Evolutionary conservation across 352 stramenopile species (phyloP).

Genomic region (Proteromonas lacertae): DNA sequence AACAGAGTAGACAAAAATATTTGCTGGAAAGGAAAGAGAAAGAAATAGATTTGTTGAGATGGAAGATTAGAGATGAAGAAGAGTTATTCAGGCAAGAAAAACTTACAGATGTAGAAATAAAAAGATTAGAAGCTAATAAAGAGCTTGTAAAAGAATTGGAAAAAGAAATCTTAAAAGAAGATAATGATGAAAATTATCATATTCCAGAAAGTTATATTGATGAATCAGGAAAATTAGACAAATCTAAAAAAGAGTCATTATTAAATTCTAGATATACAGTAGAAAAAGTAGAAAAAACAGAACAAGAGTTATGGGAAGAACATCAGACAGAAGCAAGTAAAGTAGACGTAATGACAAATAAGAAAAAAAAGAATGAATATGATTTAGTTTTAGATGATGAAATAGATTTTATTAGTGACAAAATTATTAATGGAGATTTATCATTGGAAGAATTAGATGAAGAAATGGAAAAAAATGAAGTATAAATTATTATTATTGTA

Average conservation of each 20-base stretch:
- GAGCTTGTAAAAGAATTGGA: constrained; percentile 38
- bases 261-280: constrained; percentile 62
- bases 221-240: constrained; percentile 40
- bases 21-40: constrained; percentile 85
- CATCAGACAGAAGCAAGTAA: constrained; percentile 57
- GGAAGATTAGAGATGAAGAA: constrained; percentile 35
- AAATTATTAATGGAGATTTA: constrained; percentile 35
- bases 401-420: constrained; percentile 88
- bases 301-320: constrained; percentile 92
- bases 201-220: constrained; percentile 80
- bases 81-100: constrained; percentile 17
- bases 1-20: constrained; percentile 70
- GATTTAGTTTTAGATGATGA: constrained; percentile 92
- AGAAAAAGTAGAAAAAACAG: constrained; percentile 59
- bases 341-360: constrained; percentile 1
- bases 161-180: constrained; percentile 20
- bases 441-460: constrained; percentile 11
- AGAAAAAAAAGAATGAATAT: too few species aligned
- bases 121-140: constrained; percentile 8
- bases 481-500: background rate
- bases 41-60: constrained; percentile 63
- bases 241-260: constrained; percentile 47
- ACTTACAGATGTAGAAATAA: constrained; percentile 8
- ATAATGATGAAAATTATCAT: constrained; percentile 27
- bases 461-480: constrained; percentile 17